Evolutionary conservation across 2,329 filamentous ascomycete genomes (phyloP).

Genomic region (Corinectria fuckeliana): DNA sequence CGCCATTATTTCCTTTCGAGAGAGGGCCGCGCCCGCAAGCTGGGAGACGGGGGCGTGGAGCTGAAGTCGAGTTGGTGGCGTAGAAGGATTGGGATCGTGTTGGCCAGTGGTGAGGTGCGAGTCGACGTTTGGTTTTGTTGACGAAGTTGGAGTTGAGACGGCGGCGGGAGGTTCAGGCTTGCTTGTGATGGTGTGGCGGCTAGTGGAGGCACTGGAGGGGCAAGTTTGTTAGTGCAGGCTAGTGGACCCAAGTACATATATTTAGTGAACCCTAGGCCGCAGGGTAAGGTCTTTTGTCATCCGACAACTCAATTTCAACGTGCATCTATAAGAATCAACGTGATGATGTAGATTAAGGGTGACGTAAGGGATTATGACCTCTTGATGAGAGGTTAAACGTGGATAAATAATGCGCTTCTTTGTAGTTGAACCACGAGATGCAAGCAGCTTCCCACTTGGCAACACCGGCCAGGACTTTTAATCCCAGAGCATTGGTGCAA

Average conservation of each 20-base stretch:
- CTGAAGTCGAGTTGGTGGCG: not conserved
- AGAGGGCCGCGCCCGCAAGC: not conserved
- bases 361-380: not conserved
- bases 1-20: slow-evolving; percentile 38
- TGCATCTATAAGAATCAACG: not conserved
- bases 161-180: not conserved
- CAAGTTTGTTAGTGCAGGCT: not conserved
- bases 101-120: not conserved
- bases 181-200: not conserved
- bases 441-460: no score
- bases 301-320: not conserved
- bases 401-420: no score
- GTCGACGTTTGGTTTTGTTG: not conserved
- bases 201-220: slow-evolving; percentile 1
- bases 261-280: not conserved
- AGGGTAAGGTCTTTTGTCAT: not conserved
- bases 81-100: not conserved
- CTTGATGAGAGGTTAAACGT: no score
- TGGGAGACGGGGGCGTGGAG: not conserved
- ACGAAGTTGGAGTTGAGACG: not conserved
- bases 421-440: no score
- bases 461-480: no score
- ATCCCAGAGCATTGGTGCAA: no score
- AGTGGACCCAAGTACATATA: no score
- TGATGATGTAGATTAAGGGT: not conserved